A percentile compares a stretch with the other conserved stretches of the same genome.
Conservation (phyloP, 352 stramenopile species). For the Elongisporangium undulatum region DNA sequence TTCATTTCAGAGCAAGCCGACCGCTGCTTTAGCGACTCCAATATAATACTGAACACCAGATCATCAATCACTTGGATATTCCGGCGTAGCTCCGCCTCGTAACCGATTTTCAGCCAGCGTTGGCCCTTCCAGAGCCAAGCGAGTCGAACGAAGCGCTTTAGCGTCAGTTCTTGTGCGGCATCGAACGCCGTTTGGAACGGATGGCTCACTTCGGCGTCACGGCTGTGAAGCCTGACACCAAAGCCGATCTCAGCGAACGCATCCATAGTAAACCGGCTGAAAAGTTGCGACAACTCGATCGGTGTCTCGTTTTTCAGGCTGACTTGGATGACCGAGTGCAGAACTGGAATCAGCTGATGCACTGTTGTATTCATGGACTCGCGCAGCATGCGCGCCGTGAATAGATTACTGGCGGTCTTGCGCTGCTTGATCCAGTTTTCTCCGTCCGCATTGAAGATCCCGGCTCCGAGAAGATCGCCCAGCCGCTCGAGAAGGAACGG, state of each 20-base stretch:
- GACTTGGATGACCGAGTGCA: conserved; percentile 18
- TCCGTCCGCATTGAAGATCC: conserved; percentile 57
- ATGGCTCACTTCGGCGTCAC: conserved; percentile 16
- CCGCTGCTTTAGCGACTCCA: neutral
- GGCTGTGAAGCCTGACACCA: conserved; percentile 20
- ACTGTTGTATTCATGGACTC: conserved; percentile 19
- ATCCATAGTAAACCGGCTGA: conserved; percentile 26
- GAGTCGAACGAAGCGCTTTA: conserved; percentile 10
- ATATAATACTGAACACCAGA: conserved; percentile 11
- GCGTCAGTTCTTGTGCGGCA: conserved; percentile 15
- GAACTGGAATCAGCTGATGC: conserved; percentile 19
- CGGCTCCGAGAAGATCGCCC: conserved; percentile 39
- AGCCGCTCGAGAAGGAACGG: conserved; percentile 21
- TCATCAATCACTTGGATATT: conserved; percentile 26
- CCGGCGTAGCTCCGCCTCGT: conserved; percentile 15
- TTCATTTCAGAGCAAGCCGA: neutral
- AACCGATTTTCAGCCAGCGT: conserved; percentile 25
- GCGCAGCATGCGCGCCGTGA: conserved; percentile 38
- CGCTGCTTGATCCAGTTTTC: conserved; percentile 56
- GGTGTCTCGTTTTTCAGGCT: conserved; percentile 1
- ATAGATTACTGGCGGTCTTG: conserved; percentile 75
- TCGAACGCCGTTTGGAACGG: conserved; percentile 27
- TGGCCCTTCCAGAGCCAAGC: conserved; percentile 32
- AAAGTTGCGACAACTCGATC: conserved; percentile 18
- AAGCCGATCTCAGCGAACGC: conserved; percentile 31